Conservation (phyloP, 495 filamentous ascomycete species). For the Amorphotheca resinae region DNA sequence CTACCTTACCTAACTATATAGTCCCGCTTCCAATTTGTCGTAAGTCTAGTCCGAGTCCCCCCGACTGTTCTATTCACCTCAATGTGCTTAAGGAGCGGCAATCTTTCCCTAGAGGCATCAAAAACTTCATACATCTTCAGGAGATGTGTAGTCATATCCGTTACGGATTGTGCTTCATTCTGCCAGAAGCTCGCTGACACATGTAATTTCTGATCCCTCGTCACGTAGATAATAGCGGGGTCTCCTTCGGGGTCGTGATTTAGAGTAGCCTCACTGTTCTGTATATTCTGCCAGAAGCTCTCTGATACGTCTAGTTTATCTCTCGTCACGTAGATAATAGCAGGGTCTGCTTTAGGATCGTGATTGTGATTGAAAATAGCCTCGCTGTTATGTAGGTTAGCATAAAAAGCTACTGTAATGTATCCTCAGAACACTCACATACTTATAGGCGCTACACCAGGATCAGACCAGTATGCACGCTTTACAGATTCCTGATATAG, state of each 20-base stretch:
- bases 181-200: not conserved
- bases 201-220: not conserved
- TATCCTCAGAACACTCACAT: not conserved
- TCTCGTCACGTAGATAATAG: not conserved
- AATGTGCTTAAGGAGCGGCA: not conserved
- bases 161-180: not conserved
- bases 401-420: not conserved
- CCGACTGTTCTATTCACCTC: not conserved
- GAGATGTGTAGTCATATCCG: not conserved
- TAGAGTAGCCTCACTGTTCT: not conserved
- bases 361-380: not conserved
- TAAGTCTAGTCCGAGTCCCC: not conserved
- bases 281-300: not conserved
- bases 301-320: not conserved
- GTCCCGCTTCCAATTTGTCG: not conserved
- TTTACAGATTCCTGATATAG: not conserved
- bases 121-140: not conserved
- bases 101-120: not conserved
- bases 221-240: not conserved
- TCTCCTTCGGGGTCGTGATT: not conserved
- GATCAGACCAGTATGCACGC: not conserved
- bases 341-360: not conserved
- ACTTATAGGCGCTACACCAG: not conserved
- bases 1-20: too few relatives aligned
- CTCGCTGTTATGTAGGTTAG: not conserved